These are phyloP conservation scores for Gentiana dahurica DNA, from an alignment of 257 asterid species.

Conservation along the genomic window DNA sequence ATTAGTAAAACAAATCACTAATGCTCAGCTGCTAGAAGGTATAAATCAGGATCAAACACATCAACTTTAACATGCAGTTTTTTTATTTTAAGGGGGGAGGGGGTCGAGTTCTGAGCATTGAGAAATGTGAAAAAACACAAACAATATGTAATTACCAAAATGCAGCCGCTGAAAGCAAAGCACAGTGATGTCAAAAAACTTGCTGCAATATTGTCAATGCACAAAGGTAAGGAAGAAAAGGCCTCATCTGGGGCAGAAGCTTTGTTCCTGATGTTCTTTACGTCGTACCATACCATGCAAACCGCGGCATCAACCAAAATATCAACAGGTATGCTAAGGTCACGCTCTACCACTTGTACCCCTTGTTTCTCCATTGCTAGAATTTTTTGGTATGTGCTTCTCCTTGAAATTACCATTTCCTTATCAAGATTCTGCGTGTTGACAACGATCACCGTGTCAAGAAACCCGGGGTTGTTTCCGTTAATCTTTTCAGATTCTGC, in stretches of 20 bases:
- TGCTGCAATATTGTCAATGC: slow-evolving; percentile 84
- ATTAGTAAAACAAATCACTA: too few relatives aligned
- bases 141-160: slow-evolving; percentile 56
- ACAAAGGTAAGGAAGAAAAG: slow-evolving; percentile 69
- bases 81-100: too few relatives aligned
- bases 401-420: slow-evolving; percentile 88
- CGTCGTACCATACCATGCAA: slow-evolving; percentile 89
- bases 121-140: slow-evolving; percentile 4
- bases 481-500: slow-evolving; percentile 36
- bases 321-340: slow-evolving; percentile 70
- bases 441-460: slow-evolving; percentile 50
- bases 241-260: slow-evolving; percentile 75
- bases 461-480: slow-evolving; percentile 28
- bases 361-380: slow-evolving; percentile 83
- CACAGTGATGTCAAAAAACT: slow-evolving; percentile 77
- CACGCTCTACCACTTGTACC: slow-evolving; percentile 83
- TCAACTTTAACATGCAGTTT: too few relatives aligned
- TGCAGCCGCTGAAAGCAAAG: slow-evolving; percentile 88
- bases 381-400: slow-evolving; percentile 82
- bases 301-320: slow-evolving; percentile 53
- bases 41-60: too few relatives aligned
- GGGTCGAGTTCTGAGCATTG: too few relatives aligned
- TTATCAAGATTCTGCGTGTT: slow-evolving; percentile 70
- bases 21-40: too few relatives aligned
- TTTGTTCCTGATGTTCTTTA: slow-evolving; percentile 70